Base-by-base conservation (phyloP, 768 basidiomycete species). In the Suillus bovinus region DNA sequence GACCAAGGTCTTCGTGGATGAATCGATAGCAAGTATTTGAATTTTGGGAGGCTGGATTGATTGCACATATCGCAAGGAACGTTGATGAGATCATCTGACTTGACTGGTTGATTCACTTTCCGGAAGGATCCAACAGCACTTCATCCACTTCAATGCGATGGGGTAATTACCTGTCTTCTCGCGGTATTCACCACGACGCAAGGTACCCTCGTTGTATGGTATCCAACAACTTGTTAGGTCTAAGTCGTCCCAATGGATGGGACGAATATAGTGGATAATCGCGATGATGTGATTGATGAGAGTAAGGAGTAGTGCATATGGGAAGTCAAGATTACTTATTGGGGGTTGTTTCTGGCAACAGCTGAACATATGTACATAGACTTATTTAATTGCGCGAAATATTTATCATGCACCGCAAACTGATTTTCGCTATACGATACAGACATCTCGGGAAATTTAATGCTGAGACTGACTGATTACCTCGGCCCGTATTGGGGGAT, bases 1-100 rank as follows among this genome's bases (percentile, higher is more conserved):
- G 16, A 55, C 36, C 24, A 55, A 27, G 8, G 34, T 55, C 36
- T 55, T 55, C 36, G 24, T 38, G 54, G 34, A 39, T 56, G 38
- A 56, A 56, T 56, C 38, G 55, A 56, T 56, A 56, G 39, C 24
- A 11, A 27, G 38, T 27, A 49, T 49, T 49, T 49, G 47, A 49
- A 17, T 29, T 39, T 24, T 13, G 3, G 17, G 38, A 56, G 38
- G 55, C n/a, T 39, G 2, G 22, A 8, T 17, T 24, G 16, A 14
- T 50, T 36, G 22, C n/a, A 34, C 22, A 52, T 3, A 20, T 36
- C 4, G 14, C 34, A 22, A 22, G 16, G 33, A 36, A 36, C 54
- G 9, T 38, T 38, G 9, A 33, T 54, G 53, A 55, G 17, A 39
- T 56, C 27, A 55, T 14, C 36, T 9, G 54, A 27, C 24, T 4